Evolutionary conservation across 306 rosid species (phyloP), one percentile per base, ranked within the genome.

Genomic region (Fragaria iinumae): DNA sequence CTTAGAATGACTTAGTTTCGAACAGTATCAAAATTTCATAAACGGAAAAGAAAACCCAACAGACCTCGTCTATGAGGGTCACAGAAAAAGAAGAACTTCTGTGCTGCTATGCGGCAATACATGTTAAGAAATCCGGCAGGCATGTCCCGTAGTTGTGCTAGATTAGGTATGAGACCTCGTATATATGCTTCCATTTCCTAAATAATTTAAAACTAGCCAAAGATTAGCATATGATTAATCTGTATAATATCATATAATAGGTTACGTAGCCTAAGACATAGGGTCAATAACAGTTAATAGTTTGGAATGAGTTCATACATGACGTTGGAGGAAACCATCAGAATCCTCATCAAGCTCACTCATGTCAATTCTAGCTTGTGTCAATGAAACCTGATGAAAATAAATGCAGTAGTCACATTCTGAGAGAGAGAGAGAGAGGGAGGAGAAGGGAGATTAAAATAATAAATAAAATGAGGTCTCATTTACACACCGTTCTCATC

Each of bases 281-380:
- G 13, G 10, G 32, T 49, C 12, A 72, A 67, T 70, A 77, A 69
- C 23, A 69, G 76, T 36, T 38, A 4, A 79, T 78, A 83, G 13
- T 70, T 76, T 77, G 77, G 77, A 39, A 73, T 75, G 69, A 76
- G 82, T 74, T 72, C 86, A 68, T 95, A 96, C 99, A 69, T 86
- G 93, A 75, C 86, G 86, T 77, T 91, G 98, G 84, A 96, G 98
- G 83, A 92, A 92, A 55, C 99, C 99, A 86, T 96, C 99, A 47
- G 99, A 96, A 83, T 96, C 99, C 83, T 88, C 97, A 63, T 96
- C 99, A 52, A 96, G 96, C 86, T 96, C 99, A 74, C 99, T 96
- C 99, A 92, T 96, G 82, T 96, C 99, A 82, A 96, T 96, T 80
- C 99, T 82, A 47, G 99, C 99, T 81, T 96, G 99, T 3, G 99